Conservation (phyloP, 345 rosid species). For the Lepidium didymum region DNA sequence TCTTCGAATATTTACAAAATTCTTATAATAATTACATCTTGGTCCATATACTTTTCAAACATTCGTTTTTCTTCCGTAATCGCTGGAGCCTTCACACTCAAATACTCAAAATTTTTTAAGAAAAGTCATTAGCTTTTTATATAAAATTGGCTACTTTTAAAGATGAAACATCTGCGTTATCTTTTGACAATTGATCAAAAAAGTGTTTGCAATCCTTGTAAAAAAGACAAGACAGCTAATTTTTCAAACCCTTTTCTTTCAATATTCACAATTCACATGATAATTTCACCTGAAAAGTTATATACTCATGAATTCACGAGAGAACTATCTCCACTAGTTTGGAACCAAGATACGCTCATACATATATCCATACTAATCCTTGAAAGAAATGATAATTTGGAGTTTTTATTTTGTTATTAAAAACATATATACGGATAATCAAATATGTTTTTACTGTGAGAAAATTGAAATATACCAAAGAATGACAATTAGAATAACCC, state of each 20-base stretch:
- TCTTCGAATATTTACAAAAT: background rate
- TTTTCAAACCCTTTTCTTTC: background rate
- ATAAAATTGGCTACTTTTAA: background rate
- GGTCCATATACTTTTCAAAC: slow-evolving; percentile 10
- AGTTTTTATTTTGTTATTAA: too few relatives aligned
- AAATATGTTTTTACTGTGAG: too few relatives aligned
- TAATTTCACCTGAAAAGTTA: background rate
- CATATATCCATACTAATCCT: too few relatives aligned
- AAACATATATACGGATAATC: too few relatives aligned
- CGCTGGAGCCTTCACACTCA: slow-evolving; percentile 12
- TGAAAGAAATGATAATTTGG: too few relatives aligned
- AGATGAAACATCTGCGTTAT: slow-evolving; percentile 19
- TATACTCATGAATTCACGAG: background rate
- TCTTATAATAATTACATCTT: slow-evolving; percentile 1
- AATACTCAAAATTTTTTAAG: background rate
- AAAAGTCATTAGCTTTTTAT: background rate
- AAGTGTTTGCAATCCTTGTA: slow-evolving; percentile 1
- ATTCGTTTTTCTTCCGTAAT: slow-evolving; percentile 15
- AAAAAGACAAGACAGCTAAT: background rate
- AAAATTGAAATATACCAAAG: too few relatives aligned
- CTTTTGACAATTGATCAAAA: slow-evolving; percentile 28
- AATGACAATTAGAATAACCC: too few relatives aligned
- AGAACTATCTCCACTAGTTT: background rate
- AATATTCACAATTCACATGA: slow-evolving; percentile 5
- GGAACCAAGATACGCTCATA: too few relatives aligned